Conservation (phyloP, 2,329 filamentous ascomycete genomes). For the Venturia asperata region DNA sequence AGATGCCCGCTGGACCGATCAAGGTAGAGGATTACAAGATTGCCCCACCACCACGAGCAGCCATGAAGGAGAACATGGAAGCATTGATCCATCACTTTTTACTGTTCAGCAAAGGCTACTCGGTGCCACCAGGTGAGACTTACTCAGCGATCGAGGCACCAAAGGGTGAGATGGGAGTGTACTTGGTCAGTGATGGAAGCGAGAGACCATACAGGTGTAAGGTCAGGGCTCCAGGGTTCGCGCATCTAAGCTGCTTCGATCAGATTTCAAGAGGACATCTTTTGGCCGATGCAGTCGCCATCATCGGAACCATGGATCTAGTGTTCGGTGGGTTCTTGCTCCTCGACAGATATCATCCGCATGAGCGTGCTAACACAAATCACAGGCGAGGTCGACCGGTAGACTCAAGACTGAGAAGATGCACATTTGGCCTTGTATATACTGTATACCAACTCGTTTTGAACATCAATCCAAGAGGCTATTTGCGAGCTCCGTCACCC, state of each 20-base stretch:
- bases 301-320: conserved; percentile 57
- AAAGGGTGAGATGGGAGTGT: conserved; percentile 99
- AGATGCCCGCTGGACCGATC: conserved; percentile 93
- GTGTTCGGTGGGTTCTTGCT: conserved; percentile 28
- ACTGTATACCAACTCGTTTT: conserved; percentile 4
- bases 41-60: conserved; percentile 84
- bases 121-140: conserved; percentile 93
- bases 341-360: no score
- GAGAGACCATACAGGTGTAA: conserved; percentile 97
- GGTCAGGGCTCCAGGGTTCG: conserved; percentile 93
- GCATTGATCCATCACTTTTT: conserved; percentile 98
- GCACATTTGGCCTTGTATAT: not conserved
- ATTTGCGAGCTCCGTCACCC: no score
- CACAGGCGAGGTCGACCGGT: conserved; percentile 8
- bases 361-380: not conserved
- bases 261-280: conserved; percentile 88
- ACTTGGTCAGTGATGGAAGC: conserved; percentile 88
- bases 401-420: not conserved
- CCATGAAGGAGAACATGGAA: conserved; percentile 99
- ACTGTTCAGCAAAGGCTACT: conserved; percentile 96
- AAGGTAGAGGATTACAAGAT: conserved; percentile 99
- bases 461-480: no score
- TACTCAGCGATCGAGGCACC: conserved; percentile 98
- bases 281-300: conserved; percentile 90
- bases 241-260: conserved; percentile 89